phyloP scores from a whole-genome alignment of 139 green algal species.

The Edaphochlamys debaryana region DNA sequence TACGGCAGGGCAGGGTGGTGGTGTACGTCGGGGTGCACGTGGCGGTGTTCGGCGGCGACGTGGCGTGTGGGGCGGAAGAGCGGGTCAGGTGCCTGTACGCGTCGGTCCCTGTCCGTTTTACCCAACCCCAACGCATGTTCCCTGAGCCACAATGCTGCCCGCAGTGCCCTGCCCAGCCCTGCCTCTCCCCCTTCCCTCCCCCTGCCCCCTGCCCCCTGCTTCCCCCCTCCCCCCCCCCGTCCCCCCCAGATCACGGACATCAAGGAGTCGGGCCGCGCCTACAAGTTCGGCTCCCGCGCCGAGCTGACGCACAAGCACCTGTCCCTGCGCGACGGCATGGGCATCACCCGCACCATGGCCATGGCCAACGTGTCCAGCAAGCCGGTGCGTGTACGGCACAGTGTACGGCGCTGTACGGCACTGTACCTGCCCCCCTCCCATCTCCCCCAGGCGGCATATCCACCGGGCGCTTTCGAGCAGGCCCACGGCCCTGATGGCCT shows the following conservation, averaged over 20 bases:
- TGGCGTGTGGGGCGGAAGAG: neutral
- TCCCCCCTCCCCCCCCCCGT: too few species aligned
- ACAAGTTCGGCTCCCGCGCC: conserved; percentile 36
- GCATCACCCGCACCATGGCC: conserved; percentile 36
- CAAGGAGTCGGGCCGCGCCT: conserved; percentile 22
- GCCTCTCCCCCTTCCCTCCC: too few species aligned
- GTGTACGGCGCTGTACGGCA: neutral
- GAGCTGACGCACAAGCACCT: conserved; percentile 56
- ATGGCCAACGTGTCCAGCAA: conserved; percentile 47
- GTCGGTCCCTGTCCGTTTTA: too few species aligned
- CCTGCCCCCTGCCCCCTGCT: too few species aligned
- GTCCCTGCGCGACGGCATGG: conserved; percentile 54
- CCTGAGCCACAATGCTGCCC: too few species aligned
- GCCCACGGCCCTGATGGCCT: too few species aligned
- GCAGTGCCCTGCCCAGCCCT: too few species aligned
- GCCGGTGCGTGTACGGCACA: conserved; percentile 11
- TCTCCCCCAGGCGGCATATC: too few species aligned
- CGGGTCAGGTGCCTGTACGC: too few species aligned
- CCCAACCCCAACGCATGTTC: too few species aligned
- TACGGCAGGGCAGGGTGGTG: neutral
- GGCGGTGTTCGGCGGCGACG: neutral
- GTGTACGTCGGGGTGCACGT: neutral
- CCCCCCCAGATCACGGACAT: conserved; percentile 37
- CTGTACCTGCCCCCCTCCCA: too few species aligned
- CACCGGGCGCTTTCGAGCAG: too few species aligned